A percentile compares a stretch with the other conserved stretches of the same genome.
Evolutionary conservation across 768 basidiomycete genomes (phyloP).

Genomic region (Rubroboletus pulcherrimus): DNA sequence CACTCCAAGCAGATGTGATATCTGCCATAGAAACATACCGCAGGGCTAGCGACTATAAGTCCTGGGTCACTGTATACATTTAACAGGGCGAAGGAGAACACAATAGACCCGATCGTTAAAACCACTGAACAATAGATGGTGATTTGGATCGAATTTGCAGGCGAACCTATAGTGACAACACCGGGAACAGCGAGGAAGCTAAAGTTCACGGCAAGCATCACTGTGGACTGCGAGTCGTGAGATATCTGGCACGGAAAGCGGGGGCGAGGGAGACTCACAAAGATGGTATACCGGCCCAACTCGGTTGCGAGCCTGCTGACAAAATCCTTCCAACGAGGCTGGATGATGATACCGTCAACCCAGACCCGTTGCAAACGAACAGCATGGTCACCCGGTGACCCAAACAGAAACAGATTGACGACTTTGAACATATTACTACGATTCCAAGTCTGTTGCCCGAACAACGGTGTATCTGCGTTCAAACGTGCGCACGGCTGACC

Average conservation of each 20-base stretch:
- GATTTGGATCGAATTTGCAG: not conserved
- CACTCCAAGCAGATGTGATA: too few species aligned
- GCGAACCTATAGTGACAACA: not conserved
- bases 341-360: conserved; percentile 11
- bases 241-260: not conserved
- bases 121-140: conserved; percentile 12
- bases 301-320: conserved; percentile 2
- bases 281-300: conserved; percentile 11
- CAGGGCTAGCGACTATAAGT: conserved; percentile 1
- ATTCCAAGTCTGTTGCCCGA: conserved; percentile 10
- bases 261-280: not conserved
- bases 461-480: conserved; percentile 7
- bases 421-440: not conserved
- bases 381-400: conserved; percentile 6
- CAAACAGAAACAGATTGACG: not conserved
- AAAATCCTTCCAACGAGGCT: conserved; percentile 14
- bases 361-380: conserved; percentile 13
- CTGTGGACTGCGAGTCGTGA: conserved; percentile 11
- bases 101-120: conserved; percentile 12
- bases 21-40: conserved; percentile 1
- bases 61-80: conserved; percentile 12
- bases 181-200: conserved; percentile 14
- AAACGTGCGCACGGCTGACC: conserved; percentile 11
- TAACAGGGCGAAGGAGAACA: conserved; percentile 12
- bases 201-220: conserved; percentile 16